Evolutionary conservation across 2,329 filamentous ascomycete species (phyloP).

Genomic region (Claviceps maximensis): DNA sequence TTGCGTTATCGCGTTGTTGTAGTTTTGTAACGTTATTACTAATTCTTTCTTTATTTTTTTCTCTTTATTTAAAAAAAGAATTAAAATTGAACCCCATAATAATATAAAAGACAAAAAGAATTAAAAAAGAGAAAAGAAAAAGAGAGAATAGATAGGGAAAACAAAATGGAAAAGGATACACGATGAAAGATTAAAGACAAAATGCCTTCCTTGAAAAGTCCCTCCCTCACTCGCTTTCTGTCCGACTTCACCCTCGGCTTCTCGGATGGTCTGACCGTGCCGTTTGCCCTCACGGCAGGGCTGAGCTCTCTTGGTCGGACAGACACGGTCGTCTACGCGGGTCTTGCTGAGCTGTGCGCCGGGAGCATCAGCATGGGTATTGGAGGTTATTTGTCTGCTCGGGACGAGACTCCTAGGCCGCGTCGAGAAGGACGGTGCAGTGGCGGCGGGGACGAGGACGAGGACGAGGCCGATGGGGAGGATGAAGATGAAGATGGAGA

Average conservation of each 20-base stretch:
- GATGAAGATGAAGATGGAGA: not conserved
- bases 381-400: slow-evolving; percentile 53
- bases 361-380: slow-evolving; percentile 64
- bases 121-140: not conserved
- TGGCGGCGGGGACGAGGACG: slow-evolving; percentile 6
- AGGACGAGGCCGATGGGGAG: not conserved
- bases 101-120: too few relatives aligned
- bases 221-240: slow-evolving; percentile 28
- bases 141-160: not conserved
- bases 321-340: slow-evolving; percentile 52
- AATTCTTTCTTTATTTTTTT: not conserved
- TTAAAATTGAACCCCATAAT: too few relatives aligned
- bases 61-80: not conserved
- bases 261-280: slow-evolving; percentile 61
- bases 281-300: slow-evolving; percentile 61
- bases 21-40: too few relatives aligned
- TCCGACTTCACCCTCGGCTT: slow-evolving; percentile 60
- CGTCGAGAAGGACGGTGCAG: slow-evolving; percentile 16
- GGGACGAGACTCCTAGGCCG: slow-evolving; percentile 17
- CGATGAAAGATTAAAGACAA: not conserved
- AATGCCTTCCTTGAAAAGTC: slow-evolving; percentile 9
- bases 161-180: not conserved
- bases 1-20: too few relatives aligned
- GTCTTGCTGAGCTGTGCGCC: slow-evolving; percentile 56
- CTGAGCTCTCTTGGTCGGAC: slow-evolving; percentile 47